Evolutionary conservation across 192 early-diverging fungal genomes (phyloP), one percentile per base, ranked within the genome.

Genomic region (Fimicolochytrium jonesii): DNA sequence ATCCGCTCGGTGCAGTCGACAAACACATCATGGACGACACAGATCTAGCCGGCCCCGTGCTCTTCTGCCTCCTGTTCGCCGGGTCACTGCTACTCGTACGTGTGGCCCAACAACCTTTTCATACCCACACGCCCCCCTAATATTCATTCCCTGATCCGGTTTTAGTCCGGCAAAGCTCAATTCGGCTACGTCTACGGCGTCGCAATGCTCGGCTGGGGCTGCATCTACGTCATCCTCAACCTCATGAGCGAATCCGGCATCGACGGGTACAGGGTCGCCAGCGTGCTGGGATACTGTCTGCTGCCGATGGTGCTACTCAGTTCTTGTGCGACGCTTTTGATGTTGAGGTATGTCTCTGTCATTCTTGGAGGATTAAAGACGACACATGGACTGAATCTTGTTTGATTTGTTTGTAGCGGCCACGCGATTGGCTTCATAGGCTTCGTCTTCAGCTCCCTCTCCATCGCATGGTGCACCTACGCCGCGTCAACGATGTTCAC

Each of bases 141-240:
- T 0, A 23, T 69, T 56, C 26, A 3, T 22, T 59, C 48, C 18
- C 50, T 28, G 49, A 5, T 47, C 18, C n/a, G n/a, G n/a, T n/a
- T 41, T 26, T 73, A 92, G 78, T 87, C 91, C 31, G 91, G 93
- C 51, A 97, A 97, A 72, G 79, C 85, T 39, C 91, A 97, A 70
- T 99, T 99, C 80, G 93, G 92, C 26, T 99, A 98, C 61, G 94
- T 99, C 37, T 99, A 99, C 61, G 97, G 93, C 26, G 87, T 98
- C 1, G 94, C 85, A 1, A 76, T 94, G 20, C 74, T 96, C 44
- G 97, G 97, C 25, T 90, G 89, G 36, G 54, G 88, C 6, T 87
- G 87, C 4, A 83, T 99, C 25, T 94, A 91, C 71, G 56, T 85
- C 35, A 89, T 99, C 36, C 68, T 99, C 18, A 98, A 99, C 65